These are phyloP conservation scores for Knoxdaviesia capensis DNA, from an alignment of 2,329 filamentous ascomycete species.

Conservation along the genomic window DNA sequence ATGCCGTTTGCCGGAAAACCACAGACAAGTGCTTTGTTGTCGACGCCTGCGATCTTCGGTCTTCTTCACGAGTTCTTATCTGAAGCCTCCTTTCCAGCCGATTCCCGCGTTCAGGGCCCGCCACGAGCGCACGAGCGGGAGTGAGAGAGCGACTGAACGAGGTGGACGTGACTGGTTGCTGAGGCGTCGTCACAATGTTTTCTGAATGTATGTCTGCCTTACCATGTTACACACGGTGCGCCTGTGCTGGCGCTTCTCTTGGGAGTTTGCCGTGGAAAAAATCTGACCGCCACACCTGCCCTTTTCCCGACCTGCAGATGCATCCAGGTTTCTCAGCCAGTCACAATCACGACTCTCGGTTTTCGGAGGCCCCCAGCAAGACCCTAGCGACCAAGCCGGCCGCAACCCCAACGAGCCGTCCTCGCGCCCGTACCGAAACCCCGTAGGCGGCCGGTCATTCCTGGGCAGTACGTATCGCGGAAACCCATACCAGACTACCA, in stretches of 20 bases:
- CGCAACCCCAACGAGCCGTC: constrained; percentile 14
- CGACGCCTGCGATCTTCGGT: no score
- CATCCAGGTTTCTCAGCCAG: constrained; percentile 88
- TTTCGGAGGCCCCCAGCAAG: constrained; percentile 25
- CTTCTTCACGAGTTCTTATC: no score
- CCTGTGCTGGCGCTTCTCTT: background rate
- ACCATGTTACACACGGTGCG: background rate
- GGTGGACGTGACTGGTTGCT: constrained; percentile 8
- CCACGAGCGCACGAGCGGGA: background rate
- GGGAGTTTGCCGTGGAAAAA: constrained; percentile 3
- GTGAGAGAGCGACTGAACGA: background rate
- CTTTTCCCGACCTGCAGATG: constrained; percentile 38
- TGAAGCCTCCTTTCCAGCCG: no score
- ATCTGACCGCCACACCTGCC: background rate
- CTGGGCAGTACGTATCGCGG: constrained; percentile 27
- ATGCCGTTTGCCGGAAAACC: no score
- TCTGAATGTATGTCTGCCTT: constrained; percentile 58
- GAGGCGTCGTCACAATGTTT: constrained; percentile 19
- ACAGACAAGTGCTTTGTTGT: no score
- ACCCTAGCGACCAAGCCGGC: constrained; percentile 25
- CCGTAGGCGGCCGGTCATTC: constrained; percentile 18
- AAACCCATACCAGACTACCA: constrained; percentile 53
- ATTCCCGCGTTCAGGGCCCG: no score
- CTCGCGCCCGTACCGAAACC: constrained; percentile 13
- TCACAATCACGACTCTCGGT: constrained; percentile 76